phyloP scores from a whole-genome alignment of 2,329 filamentous ascomycete species.

The Xylariaceae sp. region DNA sequence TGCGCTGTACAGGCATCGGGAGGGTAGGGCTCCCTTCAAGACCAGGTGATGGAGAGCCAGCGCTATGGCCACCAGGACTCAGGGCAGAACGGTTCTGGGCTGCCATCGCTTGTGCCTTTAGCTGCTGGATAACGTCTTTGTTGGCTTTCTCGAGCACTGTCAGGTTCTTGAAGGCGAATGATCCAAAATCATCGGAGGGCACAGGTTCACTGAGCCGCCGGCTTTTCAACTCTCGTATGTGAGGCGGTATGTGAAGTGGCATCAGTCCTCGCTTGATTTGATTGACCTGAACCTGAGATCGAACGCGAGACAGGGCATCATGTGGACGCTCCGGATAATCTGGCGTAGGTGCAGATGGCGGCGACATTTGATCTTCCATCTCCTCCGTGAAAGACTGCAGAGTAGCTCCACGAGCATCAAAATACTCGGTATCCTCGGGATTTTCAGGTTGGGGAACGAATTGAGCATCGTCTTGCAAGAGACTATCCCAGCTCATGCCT shows the following conservation, averaged over 20 bases:
- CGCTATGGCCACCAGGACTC: conserved; percentile 39
- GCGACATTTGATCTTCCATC: conserved; percentile 81
- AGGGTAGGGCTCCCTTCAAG: conserved; percentile 83
- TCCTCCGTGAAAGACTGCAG: conserved; percentile 91
- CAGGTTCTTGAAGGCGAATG: conserved; percentile 94
- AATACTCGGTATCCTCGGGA: conserved; percentile 96
- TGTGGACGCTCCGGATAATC: conserved; percentile 89
- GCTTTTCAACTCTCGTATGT: conserved; percentile 86
- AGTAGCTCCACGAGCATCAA: conserved; percentile 86
- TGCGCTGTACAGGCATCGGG: conserved; percentile 74
- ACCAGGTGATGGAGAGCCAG: conserved; percentile 60
- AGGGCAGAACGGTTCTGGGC: conserved; percentile 50
- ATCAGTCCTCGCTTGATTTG: conserved; percentile 87
- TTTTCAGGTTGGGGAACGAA: conserved; percentile 92
- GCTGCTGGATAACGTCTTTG: conserved; percentile 96
- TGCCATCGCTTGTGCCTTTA: conserved; percentile 84
- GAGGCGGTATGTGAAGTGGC: conserved; percentile 92
- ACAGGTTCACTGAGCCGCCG: conserved; percentile 88
- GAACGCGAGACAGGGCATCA: conserved; percentile 85
- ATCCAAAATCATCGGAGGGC: conserved; percentile 87
- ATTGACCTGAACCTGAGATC: conserved; percentile 69
- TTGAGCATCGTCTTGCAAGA: conserved; percentile 92
- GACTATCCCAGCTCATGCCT: conserved; percentile 80
- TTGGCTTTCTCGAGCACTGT: conserved; percentile 96
- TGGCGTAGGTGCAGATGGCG: conserved; percentile 64